Conservation (phyloP, 129 eudicot species). For the Erigeron canadensis region DNA sequence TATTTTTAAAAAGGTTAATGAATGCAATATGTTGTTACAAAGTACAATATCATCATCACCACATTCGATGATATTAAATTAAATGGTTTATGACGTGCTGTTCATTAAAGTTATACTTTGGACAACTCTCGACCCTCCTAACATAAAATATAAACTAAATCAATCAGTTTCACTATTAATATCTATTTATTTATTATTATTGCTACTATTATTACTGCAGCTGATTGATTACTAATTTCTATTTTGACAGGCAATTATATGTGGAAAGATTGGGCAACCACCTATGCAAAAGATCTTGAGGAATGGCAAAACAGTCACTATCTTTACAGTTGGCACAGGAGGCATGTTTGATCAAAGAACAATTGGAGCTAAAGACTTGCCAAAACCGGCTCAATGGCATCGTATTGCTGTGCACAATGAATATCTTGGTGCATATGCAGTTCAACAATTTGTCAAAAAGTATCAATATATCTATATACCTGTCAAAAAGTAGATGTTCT, state of each 20-base stretch:
- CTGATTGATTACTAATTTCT: not conserved
- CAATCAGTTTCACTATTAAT: not conserved
- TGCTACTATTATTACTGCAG: not conserved
- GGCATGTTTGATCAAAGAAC: slow-evolving; percentile 96
- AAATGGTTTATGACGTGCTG: not conserved
- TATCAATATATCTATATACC: slow-evolving; percentile 25
- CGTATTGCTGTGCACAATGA: slow-evolving; percentile 95
- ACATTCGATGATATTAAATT: not conserved
- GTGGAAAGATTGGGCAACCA: slow-evolving; percentile 92
- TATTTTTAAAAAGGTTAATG: not conserved
- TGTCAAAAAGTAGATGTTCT: slow-evolving; percentile 2
- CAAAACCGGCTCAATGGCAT: slow-evolving; percentile 97
- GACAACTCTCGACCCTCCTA: not conserved
- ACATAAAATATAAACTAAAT: not conserved
- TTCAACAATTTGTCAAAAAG: slow-evolving; percentile 83
- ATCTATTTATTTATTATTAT: not conserved
- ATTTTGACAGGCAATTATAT: slow-evolving; percentile 68
- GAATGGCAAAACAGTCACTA: slow-evolving; percentile 81
- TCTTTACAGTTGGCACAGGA: slow-evolving; percentile 91
- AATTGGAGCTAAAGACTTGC: slow-evolving; percentile 50
- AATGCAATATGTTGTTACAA: not conserved
- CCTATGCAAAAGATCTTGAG: slow-evolving; percentile 94
- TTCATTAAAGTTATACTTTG: not conserved
- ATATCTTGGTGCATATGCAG: slow-evolving; percentile 70
- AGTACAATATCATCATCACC: not conserved